Evolutionary conservation across 2,329 filamentous ascomycete species (phyloP), one percentile per base, ranked within the genome.

Genomic region (Neonectria coccinea): DNA sequence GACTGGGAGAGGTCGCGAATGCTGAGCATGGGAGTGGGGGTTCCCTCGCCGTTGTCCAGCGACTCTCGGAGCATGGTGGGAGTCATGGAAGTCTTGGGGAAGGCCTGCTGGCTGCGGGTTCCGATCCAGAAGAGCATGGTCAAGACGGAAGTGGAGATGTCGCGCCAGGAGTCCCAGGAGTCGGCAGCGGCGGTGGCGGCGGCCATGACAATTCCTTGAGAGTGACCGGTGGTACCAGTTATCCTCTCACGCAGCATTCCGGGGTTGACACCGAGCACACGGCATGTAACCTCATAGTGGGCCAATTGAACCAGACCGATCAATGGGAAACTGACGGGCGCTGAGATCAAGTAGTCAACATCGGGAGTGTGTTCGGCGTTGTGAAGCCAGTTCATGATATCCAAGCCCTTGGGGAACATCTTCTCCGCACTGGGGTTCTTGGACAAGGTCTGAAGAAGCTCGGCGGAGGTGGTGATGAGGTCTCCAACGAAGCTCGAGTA

Each of bases 121-220:
- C 97, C 96, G 71, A 99, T 97, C 96, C 96, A 99, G 86, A 99
- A 99, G 31, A 99, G 91, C 75, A 97, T 93, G 31, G 92, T 96
- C 68, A 99, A 84, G 3, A 95, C 92, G 71, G 93, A 90, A 74
- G 86, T 90, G 59, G 93, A 88, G 59, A 93, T 89, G 75, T 92
- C 90, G 70, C 92, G 89, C 79, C 96, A 99, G 1, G 92, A 92
- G 67, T 97, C 94, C 96, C 96, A 99, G 29, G 92, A 94, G 71
- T 93, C 92, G 4, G 94, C 93, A 5, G 95, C 93, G 2, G 97
- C 92, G 64, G 96, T 97, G 25, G 92, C 92, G 31, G 95, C 94
- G 25, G 96, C 96, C 67, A 97, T 94, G 66, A 99, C 92, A 18
- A 99, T 90, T 78, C 96, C 96, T 79, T 99, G 96, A 0, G 96